Evolutionary conservation across 495 filamentous ascomycete genomes (phyloP), one percentile per base, ranked within the genome.

Genomic region (Xylaria sp.): DNA sequence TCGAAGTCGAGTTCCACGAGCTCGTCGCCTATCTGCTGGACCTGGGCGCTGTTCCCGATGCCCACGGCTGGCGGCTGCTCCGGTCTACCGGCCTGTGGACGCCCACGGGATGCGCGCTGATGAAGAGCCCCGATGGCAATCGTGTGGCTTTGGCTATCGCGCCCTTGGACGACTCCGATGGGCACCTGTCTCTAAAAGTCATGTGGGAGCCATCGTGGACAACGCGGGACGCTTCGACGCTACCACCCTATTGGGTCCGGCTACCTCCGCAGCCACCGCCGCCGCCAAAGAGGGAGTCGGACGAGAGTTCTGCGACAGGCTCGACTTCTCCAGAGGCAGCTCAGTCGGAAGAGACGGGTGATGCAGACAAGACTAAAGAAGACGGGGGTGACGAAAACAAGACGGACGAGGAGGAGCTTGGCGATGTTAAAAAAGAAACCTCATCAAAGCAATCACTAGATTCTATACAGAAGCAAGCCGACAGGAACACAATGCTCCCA

Each of bases 181-280:
- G 90, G 0, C 83, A 90, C 74, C 74, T 91, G 63, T 89, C 86
- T 35, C 70, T 91, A 61, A 83, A 83, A 3, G 81, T 88, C 31
- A 74, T 77, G 24, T 92, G 90, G 90, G 81, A 84, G 24, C 72
- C 78, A 33, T 75, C 80, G 31, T 92, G 90, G 90, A 88, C 85
- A n/a, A 81, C 80, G 35, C 82, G 89, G 50, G 82, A 86, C 57
- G 79, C 77, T 14, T 77, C 80, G 6, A 83, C 85, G 43, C 77
- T 92, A 2, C 89, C 90, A 33, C 89, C 89, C 0, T 90, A 89
- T 72, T 92, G 89, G 90, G 84, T 86, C n/a, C 77, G 82, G 3
- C 75, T 90, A 12, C 79, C 81, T n/a, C n/a, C n/a, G n/a, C n/a
- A n/a, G 15, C 35, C 35, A 8, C 35, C 52, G 26, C 79, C 84